Evolutionary conservation across 2,329 filamentous ascomycete genomes (phyloP).

Genomic region (Zelopaecilomyces penicillatus): DNA sequence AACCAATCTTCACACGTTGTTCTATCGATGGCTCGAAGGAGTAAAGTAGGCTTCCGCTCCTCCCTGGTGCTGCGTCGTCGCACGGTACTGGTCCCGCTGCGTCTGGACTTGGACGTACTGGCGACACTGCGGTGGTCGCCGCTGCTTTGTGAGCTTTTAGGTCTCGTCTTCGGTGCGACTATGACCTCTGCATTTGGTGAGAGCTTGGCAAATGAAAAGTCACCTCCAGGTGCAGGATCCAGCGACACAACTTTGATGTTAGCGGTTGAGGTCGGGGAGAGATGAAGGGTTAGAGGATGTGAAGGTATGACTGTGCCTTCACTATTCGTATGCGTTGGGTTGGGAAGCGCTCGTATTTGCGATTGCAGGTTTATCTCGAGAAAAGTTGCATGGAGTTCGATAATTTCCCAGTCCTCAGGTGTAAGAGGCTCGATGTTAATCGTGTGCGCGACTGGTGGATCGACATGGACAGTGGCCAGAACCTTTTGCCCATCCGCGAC

Average conservation of each 20-base stretch:
- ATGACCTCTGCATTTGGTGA: constrained; percentile 93
- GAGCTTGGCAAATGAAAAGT: constrained; percentile 80
- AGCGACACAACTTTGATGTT: constrained; percentile 81
- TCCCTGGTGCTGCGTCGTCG: constrained; percentile 51
- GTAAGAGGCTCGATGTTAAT: constrained; percentile 96
- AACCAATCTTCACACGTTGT: constrained; percentile 67
- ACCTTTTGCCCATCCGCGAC: constrained; percentile 77
- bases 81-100: constrained; percentile 68
- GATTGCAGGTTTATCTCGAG: constrained; percentile 87
- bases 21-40: constrained; percentile 72
- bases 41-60: constrained; percentile 58
- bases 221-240: constrained; percentile 60
- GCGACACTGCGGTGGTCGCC: constrained; percentile 73
- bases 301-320: constrained; percentile 44
- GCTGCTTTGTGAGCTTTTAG: constrained; percentile 56
- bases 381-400: constrained; percentile 93
- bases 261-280: constrained; percentile 91
- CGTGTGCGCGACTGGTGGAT: constrained; percentile 85
- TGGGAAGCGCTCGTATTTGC: constrained; percentile 88
- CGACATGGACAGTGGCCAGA: constrained; percentile 64
- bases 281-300: constrained; percentile 82
- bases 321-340: constrained; percentile 57
- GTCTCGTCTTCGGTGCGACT: constrained; percentile 83
- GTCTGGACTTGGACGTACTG: constrained; percentile 70
- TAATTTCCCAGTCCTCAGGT: constrained; percentile 96